phyloP scores from a whole-genome alignment of 2,329 filamentous ascomycete species.

The Paracamarosporium sp. region DNA sequence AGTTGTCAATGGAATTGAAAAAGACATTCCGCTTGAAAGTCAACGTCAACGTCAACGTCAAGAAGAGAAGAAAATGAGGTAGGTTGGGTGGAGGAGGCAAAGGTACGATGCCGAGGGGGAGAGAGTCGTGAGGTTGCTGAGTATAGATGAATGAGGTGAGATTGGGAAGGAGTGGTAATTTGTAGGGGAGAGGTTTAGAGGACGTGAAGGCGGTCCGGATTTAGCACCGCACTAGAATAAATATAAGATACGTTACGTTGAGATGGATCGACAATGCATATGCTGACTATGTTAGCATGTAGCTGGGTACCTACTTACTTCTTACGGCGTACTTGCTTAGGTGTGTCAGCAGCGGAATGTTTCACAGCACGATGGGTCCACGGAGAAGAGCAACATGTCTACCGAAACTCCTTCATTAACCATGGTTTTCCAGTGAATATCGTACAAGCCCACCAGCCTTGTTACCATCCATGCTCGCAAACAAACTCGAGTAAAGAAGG shows the following conservation, averaged over 20 bases:
- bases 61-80: constrained; percentile 2
- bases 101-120: constrained; percentile 10
- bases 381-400: constrained; percentile 5
- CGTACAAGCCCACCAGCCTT: constrained; percentile 26
- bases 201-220: too few relatives aligned
- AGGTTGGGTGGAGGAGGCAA: constrained; percentile 24
- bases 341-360: too few relatives aligned
- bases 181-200: too few relatives aligned
- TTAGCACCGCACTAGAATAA: too few relatives aligned
- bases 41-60: too few relatives aligned
- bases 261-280: too few relatives aligned
- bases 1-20: constrained; percentile 63
- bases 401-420: constrained; percentile 23
- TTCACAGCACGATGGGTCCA: background rate
- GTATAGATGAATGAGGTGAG: too few relatives aligned
- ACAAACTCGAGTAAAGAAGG: constrained; percentile 19
- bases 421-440: constrained; percentile 22
- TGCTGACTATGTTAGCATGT: too few relatives aligned
- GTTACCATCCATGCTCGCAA: constrained; percentile 25
- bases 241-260: too few relatives aligned
- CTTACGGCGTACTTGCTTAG: too few relatives aligned
- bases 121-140: constrained; percentile 10
- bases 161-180: too few relatives aligned
- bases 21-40: constrained; percentile 15
- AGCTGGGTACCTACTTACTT: too few relatives aligned